Conservation (phyloP, 2,329 filamentous ascomycete genomes). For the Penicillium fuscoglaucum region DNA sequence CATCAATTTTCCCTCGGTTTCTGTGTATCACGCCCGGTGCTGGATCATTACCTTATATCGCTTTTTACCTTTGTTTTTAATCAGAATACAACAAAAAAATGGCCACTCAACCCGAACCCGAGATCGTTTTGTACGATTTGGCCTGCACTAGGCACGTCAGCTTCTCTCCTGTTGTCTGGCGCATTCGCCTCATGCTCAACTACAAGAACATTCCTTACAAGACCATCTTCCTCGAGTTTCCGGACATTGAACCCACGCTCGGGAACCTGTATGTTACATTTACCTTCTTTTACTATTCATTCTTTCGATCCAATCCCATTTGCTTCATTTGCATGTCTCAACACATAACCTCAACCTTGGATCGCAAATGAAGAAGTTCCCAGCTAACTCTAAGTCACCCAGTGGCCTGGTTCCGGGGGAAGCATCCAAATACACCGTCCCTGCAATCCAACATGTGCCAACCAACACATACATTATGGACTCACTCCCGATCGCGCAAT, state of each 20-base stretch:
- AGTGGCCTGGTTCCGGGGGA: slow-evolving; percentile 29
- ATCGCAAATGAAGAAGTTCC: not conserved
- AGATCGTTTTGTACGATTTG: slow-evolving; percentile 46
- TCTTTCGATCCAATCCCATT: not conserved
- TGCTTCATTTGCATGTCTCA: not conserved
- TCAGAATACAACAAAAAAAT: not conserved
- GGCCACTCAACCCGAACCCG: slow-evolving; percentile 19
- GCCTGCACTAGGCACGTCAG: slow-evolving; percentile 43
- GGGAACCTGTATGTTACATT: slow-evolving; percentile 39
- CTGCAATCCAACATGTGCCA: slow-evolving; percentile 44
- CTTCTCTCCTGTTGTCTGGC: slow-evolving; percentile 47
- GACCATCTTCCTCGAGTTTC: slow-evolving; percentile 47
- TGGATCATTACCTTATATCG: not conserved
- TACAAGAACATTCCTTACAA: slow-evolving; percentile 46
- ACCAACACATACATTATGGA: slow-evolving; percentile 45
- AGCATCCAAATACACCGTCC: slow-evolving; percentile 43
- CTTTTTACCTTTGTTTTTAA: too few species aligned
- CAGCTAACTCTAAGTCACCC: not conserved
- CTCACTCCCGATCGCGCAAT: slow-evolving; percentile 41
- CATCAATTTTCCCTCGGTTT: not conserved
- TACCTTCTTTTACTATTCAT: not conserved
- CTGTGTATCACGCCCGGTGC: not conserved
- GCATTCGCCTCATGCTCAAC: slow-evolving; percentile 48
- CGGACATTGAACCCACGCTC: slow-evolving; percentile 46
- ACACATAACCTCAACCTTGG: not conserved